Evolutionary conservation across 805 yeast genomes (phyloP), one percentile per base, ranked within the genome.

Genomic region (Kuraishia molischiana): DNA sequence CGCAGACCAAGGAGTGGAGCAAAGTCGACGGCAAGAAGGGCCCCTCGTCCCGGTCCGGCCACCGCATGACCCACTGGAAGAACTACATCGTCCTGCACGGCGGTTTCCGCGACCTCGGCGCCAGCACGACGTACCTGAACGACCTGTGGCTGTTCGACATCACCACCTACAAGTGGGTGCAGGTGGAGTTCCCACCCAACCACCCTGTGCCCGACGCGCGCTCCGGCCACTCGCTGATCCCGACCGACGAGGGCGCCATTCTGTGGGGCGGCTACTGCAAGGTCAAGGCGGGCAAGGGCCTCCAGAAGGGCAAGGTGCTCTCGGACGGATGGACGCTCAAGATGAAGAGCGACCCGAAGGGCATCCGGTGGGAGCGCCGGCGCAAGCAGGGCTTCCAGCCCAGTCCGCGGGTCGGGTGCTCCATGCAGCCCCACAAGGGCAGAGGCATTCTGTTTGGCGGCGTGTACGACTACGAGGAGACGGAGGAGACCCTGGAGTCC

Each of bases 401-500:
- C 3, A 75, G 90, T 2, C 84, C 97, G 11, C 72, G 97, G 49
- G 96, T 85, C n/a, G 97, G 98, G 0, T 83, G 95, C 52, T 79
- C 94, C 3, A 74, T 90, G 79, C 87, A 79, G 8, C 69, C 69
- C 46, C 97, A 90, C 59, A 83, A 85, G 49, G 94, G 94, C 41
- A 77, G 97, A 63, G 97, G 97, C 41, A 71, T 90, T 8, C 51
- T 89, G 52, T 92, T 90, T 62, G 97, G 97, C 29, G 97, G 97
- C 49, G 98, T 92, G 11, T 89, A 74, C 51, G 97, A 90, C 58
- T 84, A 73, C 43, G 95, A 89, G 48, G 98, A 90, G 59, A 90
- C 95, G 11, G 97, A 90, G 56, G 97, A 92, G 59, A 74, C 83
- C 38, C 62, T 90, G 43, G 90, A 83, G 34, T 85, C 95, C 1